These are phyloP conservation scores for Exophiala bonariae DNA, from an alignment of 2,329 filamentous ascomycete genomes.

Conservation along the genomic window DNA sequence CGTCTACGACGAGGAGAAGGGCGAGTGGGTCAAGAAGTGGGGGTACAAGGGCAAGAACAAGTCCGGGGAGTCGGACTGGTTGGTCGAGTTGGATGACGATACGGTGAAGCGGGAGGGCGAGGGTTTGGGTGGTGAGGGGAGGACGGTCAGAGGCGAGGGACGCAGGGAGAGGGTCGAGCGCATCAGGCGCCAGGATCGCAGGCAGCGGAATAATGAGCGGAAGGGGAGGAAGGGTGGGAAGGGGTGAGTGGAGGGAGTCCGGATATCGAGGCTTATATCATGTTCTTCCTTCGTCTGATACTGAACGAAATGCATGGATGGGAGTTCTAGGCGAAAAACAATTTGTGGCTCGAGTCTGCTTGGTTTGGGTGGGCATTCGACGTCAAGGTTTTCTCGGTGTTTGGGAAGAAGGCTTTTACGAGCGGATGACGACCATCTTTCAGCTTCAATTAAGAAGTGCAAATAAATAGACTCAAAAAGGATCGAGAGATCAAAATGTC, in stretches of 20 bases:
- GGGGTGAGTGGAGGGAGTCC: neutral
- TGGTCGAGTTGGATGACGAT: slow-evolving; percentile 86
- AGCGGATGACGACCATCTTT: too few species aligned
- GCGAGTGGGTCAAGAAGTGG: slow-evolving; percentile 93
- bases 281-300: neutral
- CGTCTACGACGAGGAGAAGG: slow-evolving; percentile 78
- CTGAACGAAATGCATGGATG: neutral
- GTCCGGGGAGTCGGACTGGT: slow-evolving; percentile 77
- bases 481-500: too few species aligned
- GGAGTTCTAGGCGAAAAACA: neutral
- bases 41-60: slow-evolving; percentile 91
- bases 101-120: slow-evolving; percentile 67
- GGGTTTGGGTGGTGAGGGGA: slow-evolving; percentile 50
- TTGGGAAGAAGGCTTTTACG: too few species aligned
- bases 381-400: too few species aligned
- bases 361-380: too few species aligned
- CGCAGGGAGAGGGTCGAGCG: slow-evolving; percentile 68
- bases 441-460: too few species aligned
- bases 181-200: slow-evolving; percentile 63
- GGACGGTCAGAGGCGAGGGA: slow-evolving; percentile 63
- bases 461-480: too few species aligned
- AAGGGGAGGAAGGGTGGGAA: slow-evolving; percentile 42
- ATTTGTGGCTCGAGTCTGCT: neutral
- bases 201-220: slow-evolving; percentile 63
- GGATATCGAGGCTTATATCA: neutral